Conservation (phyloP, 2,329 filamentous ascomycete genomes). For the Talaromyces sp. region DNA sequence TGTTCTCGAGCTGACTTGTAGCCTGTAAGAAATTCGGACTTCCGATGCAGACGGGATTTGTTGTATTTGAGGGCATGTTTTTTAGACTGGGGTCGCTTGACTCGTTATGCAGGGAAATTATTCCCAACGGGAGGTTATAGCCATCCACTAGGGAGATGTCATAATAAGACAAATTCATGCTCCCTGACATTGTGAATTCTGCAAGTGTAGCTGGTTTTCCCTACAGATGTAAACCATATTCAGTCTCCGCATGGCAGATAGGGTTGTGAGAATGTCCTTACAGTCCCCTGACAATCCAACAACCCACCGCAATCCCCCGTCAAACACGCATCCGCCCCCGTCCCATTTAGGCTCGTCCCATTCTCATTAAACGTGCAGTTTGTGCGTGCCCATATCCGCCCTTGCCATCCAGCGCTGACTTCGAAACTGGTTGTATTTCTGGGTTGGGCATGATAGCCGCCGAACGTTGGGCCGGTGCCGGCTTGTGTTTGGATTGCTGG, state of each 20-base stretch:
- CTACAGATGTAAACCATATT: slow-evolving; percentile 58
- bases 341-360: slow-evolving; percentile 51
- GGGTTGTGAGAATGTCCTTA: slow-evolving; percentile 45
- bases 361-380: slow-evolving; percentile 74
- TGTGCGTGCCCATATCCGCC: slow-evolving; percentile 77
- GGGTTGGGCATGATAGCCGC: slow-evolving; percentile 66
- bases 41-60: slow-evolving; percentile 74
- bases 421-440: slow-evolving; percentile 61
- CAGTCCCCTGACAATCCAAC: slow-evolving; percentile 67
- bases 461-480: slow-evolving; percentile 64
- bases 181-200: slow-evolving; percentile 70
- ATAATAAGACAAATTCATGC: slow-evolving; percentile 67
- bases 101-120: slow-evolving; percentile 47
- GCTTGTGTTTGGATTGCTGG: slow-evolving; percentile 72
- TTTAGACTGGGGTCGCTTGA: slow-evolving; percentile 61
- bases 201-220: slow-evolving; percentile 70
- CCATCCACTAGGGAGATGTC: slow-evolving; percentile 83
- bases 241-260: neutral
- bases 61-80: slow-evolving; percentile 70
- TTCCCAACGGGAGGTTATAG: slow-evolving; percentile 64
- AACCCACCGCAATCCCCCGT: slow-evolving; percentile 75
- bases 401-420: slow-evolving; percentile 74
- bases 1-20: slow-evolving; percentile 49
- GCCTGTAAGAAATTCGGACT: slow-evolving; percentile 60
- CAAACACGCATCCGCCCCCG: slow-evolving; percentile 58